phyloP scores from a whole-genome alignment of 2,329 filamentous ascomycete genomes.

The Colletotrichum echinochloae region DNA sequence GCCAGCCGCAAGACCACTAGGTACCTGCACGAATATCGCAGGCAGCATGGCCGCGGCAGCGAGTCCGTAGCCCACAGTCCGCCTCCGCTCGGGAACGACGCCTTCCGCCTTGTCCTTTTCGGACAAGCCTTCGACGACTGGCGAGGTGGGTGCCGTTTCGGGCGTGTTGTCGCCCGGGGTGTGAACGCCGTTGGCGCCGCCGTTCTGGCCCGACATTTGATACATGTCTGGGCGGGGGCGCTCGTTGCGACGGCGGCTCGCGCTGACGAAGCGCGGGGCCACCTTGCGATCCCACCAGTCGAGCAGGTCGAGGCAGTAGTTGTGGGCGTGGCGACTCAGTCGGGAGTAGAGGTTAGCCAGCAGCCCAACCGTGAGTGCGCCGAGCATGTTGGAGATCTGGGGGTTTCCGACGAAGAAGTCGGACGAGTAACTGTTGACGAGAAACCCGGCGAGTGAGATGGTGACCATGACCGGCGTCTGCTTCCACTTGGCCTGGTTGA shows the following conservation, averaged over 20 bases:
- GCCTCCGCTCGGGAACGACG: conserved; percentile 43
- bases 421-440: conserved; percentile 79
- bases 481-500: conserved; percentile 85
- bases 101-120: conserved; percentile 44
- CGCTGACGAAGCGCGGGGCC: conserved; percentile 51
- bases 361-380: conserved; percentile 80
- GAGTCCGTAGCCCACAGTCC: conserved; percentile 76
- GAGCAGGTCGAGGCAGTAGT: conserved; percentile 61
- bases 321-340: conserved; percentile 69
- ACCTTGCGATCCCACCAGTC: conserved; percentile 64
- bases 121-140: background rate
- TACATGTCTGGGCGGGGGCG: conserved; percentile 44
- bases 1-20: conserved; percentile 70
- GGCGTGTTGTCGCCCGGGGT: conserved; percentile 18
- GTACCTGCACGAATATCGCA: conserved; percentile 82
- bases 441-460: conserved; percentile 80
- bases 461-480: conserved; percentile 81
- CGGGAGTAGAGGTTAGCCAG: conserved; percentile 84
- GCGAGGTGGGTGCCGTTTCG: conserved; percentile 35
- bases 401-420: conserved; percentile 75
- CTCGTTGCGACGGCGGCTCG: conserved; percentile 43
- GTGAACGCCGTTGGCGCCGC: conserved; percentile 1
- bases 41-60: conserved; percentile 88
- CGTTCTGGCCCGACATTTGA: conserved; percentile 32
- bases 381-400: conserved; percentile 82